Conservation (phyloP, 805 yeast species). For the Hanseniaspora clermontiae region DNA sequence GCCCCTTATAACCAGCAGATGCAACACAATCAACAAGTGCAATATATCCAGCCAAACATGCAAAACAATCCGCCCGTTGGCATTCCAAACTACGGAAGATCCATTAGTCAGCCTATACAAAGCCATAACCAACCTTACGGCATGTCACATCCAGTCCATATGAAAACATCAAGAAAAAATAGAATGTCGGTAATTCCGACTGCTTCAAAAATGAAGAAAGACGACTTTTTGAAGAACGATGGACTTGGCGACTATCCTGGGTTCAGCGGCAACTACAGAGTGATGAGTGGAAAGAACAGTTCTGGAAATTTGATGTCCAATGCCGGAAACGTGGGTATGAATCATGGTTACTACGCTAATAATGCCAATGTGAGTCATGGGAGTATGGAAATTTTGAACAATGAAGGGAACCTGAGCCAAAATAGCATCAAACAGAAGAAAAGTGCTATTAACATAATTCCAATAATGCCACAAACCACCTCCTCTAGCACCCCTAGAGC, state of each 20-base stretch:
- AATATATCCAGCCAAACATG: neutral
- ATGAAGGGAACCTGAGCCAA: neutral
- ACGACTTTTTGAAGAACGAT: neutral
- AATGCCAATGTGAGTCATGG: neutral
- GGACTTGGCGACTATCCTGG: constrained; percentile 1
- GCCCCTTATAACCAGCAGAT: neutral
- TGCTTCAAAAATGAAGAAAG: constrained; percentile 6
- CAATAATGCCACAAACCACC: neutral
- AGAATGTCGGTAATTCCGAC: constrained; percentile 23
- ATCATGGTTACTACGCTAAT: neutral
- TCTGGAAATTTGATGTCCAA: neutral
- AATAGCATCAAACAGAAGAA: neutral
- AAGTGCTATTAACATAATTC: neutral
- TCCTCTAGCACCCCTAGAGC: neutral
- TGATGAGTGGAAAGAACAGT: neutral
- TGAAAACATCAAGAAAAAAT: constrained; percentile 27
- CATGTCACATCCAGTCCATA: constrained; percentile 15
- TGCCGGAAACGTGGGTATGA: neutral
- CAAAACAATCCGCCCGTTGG: neutral
- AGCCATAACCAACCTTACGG: neutral
- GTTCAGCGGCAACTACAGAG: neutral
- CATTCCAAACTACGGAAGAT: neutral
- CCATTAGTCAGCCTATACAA: constrained; percentile 3
- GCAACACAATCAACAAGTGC: neutral
- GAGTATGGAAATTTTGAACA: neutral